phyloP scores from a whole-genome alignment of 2,329 filamentous ascomycete species.

The Phaeoacremonium minimum region DNA sequence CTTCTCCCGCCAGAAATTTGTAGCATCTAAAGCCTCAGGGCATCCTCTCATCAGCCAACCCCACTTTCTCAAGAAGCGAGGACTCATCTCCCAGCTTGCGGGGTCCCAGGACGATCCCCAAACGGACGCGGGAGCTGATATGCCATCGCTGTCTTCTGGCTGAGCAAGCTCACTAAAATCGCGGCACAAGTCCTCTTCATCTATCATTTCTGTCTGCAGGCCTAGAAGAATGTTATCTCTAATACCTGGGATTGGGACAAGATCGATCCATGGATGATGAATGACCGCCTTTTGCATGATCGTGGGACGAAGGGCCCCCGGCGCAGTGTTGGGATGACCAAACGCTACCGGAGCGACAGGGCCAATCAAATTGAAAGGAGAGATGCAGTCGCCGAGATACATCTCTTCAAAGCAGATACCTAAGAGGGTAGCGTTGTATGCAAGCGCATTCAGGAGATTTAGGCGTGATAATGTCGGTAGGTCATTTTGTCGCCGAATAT shows the following conservation, averaged over 20 bases:
- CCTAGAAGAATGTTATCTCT: constrained; percentile 21
- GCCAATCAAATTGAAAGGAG: neutral
- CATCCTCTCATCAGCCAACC: constrained; percentile 30
- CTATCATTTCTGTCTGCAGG: neutral
- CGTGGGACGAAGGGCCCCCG: neutral
- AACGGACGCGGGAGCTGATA: constrained; percentile 23
- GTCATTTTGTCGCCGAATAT: neutral
- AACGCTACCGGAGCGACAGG: neutral
- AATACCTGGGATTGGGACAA: neutral
- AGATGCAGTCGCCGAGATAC: neutral
- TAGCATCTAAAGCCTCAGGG: constrained; percentile 27
- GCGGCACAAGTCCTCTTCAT: neutral
- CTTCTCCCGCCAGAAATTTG: constrained; percentile 28
- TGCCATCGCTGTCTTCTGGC: neutral
- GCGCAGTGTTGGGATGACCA: neutral
- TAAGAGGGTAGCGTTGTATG: neutral
- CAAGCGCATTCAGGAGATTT: neutral
- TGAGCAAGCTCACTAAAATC: neutral
- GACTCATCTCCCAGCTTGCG: constrained; percentile 41
- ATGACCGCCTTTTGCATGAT: neutral
- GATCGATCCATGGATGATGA: neutral
- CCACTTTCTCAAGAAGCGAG: constrained; percentile 41
- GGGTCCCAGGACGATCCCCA: constrained; percentile 43
- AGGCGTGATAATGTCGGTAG: neutral
- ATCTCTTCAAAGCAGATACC: neutral